Evolutionary conservation across 805 yeast genomes (phyloP).

Genomic region (Yueomyces sinensis): DNA sequence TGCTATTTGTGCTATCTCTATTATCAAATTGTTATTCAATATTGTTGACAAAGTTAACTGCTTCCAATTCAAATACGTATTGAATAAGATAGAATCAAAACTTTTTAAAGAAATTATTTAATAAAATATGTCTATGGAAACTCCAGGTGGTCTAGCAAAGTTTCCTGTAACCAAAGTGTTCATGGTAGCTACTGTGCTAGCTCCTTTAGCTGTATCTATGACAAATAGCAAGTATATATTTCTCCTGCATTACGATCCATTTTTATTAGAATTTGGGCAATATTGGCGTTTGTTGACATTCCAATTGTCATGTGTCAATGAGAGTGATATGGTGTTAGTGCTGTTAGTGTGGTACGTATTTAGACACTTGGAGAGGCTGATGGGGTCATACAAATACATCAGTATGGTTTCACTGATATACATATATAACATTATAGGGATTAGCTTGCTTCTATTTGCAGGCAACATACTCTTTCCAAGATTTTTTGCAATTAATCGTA

Average conservation of each 20-base stretch:
- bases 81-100: no score
- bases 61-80: no score
- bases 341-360: conserved; percentile 36
- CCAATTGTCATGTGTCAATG: conserved; percentile 44
- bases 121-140: conserved; percentile 7
- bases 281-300: conserved; percentile 40
- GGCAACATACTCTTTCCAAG: conserved; percentile 21
- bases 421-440: conserved; percentile 33
- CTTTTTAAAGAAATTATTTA: no score
- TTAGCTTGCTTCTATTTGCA: conserved; percentile 24
- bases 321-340: conserved; percentile 39
- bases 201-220: conserved; percentile 18
- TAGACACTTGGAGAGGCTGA: conserved; percentile 43
- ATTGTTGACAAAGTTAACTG: no score
- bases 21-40: no score
- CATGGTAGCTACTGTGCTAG: conserved; percentile 14
- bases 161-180: conserved; percentile 19
- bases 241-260: conserved; percentile 29
- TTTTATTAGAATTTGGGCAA: conserved; percentile 39
- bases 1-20: no score
- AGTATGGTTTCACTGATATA: conserved; percentile 32
- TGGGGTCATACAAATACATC: conserved; percentile 42
- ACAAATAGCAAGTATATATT: conserved; percentile 18
- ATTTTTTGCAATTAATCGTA: conserved; percentile 26
- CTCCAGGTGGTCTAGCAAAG: conserved; percentile 7